These are phyloP conservation scores for Jacaranda copaia DNA, from an alignment of 257 asterid species.

Conservation along the genomic window DNA sequence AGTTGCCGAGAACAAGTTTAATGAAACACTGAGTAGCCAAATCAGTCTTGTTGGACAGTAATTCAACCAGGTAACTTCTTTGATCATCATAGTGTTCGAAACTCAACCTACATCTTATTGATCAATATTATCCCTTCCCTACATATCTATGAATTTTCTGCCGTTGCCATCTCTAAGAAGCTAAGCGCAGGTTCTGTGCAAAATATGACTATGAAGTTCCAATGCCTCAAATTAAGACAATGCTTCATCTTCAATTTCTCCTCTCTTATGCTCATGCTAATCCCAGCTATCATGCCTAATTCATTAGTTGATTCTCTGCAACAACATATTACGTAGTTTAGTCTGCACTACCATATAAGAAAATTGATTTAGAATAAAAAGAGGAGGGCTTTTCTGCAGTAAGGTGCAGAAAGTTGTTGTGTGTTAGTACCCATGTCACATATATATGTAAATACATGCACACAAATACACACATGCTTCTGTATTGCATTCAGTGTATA, in stretches of 20 bases:
- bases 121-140: constrained; percentile 9
- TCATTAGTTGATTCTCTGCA: constrained; percentile 5
- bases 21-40: constrained; percentile 1
- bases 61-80: constrained; percentile 5
- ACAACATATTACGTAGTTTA: constrained; percentile 9
- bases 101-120: constrained; percentile 12
- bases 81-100: constrained; percentile 17
- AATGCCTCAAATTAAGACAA: constrained; percentile 19
- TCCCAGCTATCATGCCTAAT: constrained; percentile 16
- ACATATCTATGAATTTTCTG: constrained; percentile 15
- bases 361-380: constrained; percentile 23
- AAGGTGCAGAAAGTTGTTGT: constrained; percentile 24
- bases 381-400: neutral
- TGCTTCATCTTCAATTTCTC: neutral
- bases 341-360: constrained; percentile 15
- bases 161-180: constrained; percentile 14
- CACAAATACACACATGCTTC: neutral
- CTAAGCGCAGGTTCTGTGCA: neutral
- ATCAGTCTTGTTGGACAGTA: constrained; percentile 20
- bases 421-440: constrained; percentile 21
- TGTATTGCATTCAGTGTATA: constrained; percentile 9
- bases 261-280: constrained; percentile 18
- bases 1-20: neutral
- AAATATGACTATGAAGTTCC: constrained; percentile 18
- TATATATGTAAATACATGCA: neutral